phyloP scores from a whole-genome alignment of 768 basidiomycete species.

The Termitomyces bulborhizus region DNA sequence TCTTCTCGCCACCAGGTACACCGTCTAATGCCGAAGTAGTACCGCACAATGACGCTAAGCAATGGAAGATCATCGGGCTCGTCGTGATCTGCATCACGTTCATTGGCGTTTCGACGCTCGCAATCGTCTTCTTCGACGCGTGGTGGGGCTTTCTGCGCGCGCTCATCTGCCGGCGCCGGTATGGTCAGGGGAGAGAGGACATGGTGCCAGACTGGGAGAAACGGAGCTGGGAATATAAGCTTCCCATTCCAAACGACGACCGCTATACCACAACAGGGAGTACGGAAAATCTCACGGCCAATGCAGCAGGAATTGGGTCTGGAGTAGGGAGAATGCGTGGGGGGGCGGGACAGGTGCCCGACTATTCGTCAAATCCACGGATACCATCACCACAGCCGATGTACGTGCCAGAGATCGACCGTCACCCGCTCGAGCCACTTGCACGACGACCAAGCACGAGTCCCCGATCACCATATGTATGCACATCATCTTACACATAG shows the following conservation, averaged over 20 bases:
- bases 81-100: slow-evolving; percentile 57
- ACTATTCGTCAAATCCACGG: slow-evolving; percentile 1
- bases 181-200: slow-evolving; percentile 37
- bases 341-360: slow-evolving; percentile 1
- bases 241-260: slow-evolving; percentile 40
- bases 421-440: slow-evolving; percentile 30
- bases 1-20: slow-evolving; percentile 2
- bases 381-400: slow-evolving; percentile 16
- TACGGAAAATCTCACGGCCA: slow-evolving; percentile 29
- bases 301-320: slow-evolving; percentile 8
- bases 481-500: slow-evolving; percentile 9
- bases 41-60: slow-evolving; percentile 36
- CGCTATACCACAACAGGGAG: slow-evolving; percentile 39
- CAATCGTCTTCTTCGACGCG: slow-evolving; percentile 64
- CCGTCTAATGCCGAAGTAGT: slow-evolving; percentile 18
- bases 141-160: slow-evolving; percentile 60
- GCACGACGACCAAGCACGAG: slow-evolving; percentile 25
- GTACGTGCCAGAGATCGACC: slow-evolving; percentile 22
- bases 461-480: slow-evolving; percentile 7
- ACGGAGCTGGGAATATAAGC: slow-evolving; percentile 50
- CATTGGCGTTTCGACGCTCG: slow-evolving; percentile 48
- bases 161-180: slow-evolving; percentile 34
- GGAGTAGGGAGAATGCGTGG: slow-evolving; percentile 4
- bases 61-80: slow-evolving; percentile 71
- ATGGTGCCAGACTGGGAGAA: slow-evolving; percentile 62